phyloP scores from a whole-genome alignment of 805 yeast genomes.

The Teunomyces panamensis region DNA sequence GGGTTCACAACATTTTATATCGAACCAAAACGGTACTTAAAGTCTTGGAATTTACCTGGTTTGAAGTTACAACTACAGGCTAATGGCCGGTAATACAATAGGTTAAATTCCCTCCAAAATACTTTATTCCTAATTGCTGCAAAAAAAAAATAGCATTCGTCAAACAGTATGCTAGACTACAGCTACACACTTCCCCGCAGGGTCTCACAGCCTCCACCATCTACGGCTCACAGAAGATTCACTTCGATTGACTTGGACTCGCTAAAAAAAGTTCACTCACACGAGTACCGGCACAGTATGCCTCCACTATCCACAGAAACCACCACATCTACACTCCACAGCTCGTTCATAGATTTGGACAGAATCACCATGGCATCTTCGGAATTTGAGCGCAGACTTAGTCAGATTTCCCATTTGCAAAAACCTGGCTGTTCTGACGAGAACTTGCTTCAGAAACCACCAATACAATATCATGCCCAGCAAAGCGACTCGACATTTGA shows the following conservation, averaged over 20 bases:
- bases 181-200: constrained; percentile 1
- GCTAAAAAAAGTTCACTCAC: neutral
- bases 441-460: neutral
- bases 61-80: neutral
- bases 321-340: neutral
- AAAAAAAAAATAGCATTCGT: neutral
- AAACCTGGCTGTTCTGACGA: neutral
- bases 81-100: neutral
- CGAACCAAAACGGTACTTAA: neutral
- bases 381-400: constrained; percentile 3
- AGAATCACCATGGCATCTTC: constrained; percentile 4
- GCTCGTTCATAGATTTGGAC: constrained; percentile 8
- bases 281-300: neutral
- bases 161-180: neutral
- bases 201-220: neutral
- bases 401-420: neutral
- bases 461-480: neutral
- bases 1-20: neutral
- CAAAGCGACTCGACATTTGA: neutral
- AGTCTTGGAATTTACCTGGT: neutral
- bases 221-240: neutral
- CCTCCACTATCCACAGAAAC: neutral
- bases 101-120: too few relatives aligned
- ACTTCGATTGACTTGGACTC: neutral
- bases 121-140: neutral